These are phyloP conservation scores for Begonia masoniana DNA, from an alignment of 306 rosid species.

Conservation along the genomic window DNA sequence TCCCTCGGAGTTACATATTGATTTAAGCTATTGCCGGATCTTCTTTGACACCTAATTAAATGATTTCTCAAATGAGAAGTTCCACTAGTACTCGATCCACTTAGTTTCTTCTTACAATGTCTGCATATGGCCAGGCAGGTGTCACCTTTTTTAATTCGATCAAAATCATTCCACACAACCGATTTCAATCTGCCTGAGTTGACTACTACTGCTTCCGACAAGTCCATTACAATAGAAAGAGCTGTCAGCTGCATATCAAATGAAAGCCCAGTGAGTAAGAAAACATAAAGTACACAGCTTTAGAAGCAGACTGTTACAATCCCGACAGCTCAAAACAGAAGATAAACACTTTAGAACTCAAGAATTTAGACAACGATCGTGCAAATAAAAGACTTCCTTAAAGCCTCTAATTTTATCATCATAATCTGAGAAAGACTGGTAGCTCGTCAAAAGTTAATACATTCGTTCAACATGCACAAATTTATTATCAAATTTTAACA, in stretches of 20 bases:
- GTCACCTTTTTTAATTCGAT: conserved; percentile 88
- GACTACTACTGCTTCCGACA: conserved; percentile 78
- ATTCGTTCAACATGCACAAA: no score
- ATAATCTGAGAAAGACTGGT: no score
- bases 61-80: conserved; percentile 99
- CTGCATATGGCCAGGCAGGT: conserved; percentile 82
- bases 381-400: no score
- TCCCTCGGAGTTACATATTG: conserved; percentile 57
- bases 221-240: conserved; percentile 63
- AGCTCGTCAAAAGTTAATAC: no score
- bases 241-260: conserved; percentile 17
- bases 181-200: conserved; percentile 91
- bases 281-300: no score
- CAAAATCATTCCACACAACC: conserved; percentile 97
- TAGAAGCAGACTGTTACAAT: no score
- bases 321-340: no score
- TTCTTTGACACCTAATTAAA: conserved; percentile 86
- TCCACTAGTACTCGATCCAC: conserved; percentile 98
- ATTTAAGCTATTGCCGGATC: conserved; percentile 54
- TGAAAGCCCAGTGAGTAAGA: no score
- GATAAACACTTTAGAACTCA: no score
- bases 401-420: no score
- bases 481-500: no score
- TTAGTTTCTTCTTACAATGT: conserved; percentile 94
- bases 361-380: no score